These are phyloP conservation scores for Rhodotorula glutinis DNA, from an alignment of 1,284 basidiomycete genomes.

Conservation along the genomic window DNA sequence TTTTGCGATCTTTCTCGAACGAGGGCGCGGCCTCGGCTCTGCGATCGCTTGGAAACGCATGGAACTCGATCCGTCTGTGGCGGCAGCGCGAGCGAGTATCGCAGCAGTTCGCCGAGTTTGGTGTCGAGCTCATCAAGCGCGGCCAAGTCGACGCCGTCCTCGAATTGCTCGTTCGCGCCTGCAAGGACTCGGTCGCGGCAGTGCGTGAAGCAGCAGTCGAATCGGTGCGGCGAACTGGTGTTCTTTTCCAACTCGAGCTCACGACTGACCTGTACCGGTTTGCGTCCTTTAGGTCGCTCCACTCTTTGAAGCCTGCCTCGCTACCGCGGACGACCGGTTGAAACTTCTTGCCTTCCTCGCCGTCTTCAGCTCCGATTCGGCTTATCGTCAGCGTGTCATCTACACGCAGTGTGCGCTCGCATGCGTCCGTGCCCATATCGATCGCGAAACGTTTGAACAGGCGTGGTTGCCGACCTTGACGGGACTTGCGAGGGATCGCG, in stretches of 20 bases:
- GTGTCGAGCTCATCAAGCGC: constrained; percentile 45
- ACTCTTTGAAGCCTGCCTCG: constrained; percentile 52
- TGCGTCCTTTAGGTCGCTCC: constrained; percentile 54
- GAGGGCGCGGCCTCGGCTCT: constrained; percentile 59
- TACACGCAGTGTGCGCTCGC: constrained; percentile 41
- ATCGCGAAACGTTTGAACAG: constrained; percentile 55
- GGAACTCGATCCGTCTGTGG: constrained; percentile 73
- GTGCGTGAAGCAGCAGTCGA: constrained; percentile 74
- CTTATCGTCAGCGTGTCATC: constrained; percentile 21
- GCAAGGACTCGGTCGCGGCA: constrained; percentile 76
- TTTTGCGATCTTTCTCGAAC: constrained; percentile 28
- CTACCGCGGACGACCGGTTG: background rate
- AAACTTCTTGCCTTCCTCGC: constrained; percentile 30
- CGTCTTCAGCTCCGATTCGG: constrained; percentile 22
- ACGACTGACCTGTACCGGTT: no score
- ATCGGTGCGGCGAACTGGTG: constrained; percentile 57
- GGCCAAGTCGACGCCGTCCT: constrained; percentile 49
- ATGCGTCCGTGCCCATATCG: constrained; percentile 42
- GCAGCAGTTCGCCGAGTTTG: constrained; percentile 57
- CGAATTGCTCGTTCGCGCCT: constrained; percentile 60
- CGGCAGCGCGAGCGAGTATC: constrained; percentile 71
- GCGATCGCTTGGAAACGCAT: constrained; percentile 58
- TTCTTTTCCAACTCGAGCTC: no score
- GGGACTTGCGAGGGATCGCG: constrained; percentile 62
- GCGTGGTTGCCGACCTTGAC: constrained; percentile 61